Evolutionary conservation across 2,329 filamentous ascomycete genomes (phyloP).

Genomic region (Colletotrichum tabaci): DNA sequence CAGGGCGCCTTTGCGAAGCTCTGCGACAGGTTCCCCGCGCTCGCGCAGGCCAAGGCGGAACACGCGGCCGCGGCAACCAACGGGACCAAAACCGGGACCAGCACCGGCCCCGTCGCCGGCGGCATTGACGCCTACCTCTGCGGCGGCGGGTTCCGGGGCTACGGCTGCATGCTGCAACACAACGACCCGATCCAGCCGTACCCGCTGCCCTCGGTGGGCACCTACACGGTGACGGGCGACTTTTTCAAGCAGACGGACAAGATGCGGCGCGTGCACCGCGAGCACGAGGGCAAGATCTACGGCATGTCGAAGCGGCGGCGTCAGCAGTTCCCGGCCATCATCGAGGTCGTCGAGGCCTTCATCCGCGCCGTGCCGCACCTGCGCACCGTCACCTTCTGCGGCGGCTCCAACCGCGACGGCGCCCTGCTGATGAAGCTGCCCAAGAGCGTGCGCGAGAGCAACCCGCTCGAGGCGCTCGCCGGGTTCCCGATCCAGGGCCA

Average conservation of each 20-base stretch:
- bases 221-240: slow-evolving; percentile 76
- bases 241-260: slow-evolving; percentile 70
- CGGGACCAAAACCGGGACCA: slow-evolving; percentile 46
- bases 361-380: slow-evolving; percentile 79
- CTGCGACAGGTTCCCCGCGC: slow-evolving; percentile 63
- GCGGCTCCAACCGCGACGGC: slow-evolving; percentile 90
- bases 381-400: slow-evolving; percentile 84
- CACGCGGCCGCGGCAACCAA: slow-evolving; percentile 48
- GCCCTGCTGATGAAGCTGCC: slow-evolving; percentile 81
- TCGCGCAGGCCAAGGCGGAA: slow-evolving; percentile 55
- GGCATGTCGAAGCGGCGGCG: slow-evolving; percentile 86
- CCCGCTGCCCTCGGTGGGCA: slow-evolving; percentile 86
- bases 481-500: slow-evolving; percentile 25
- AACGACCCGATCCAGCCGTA: slow-evolving; percentile 81
- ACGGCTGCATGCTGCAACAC: slow-evolving; percentile 91
- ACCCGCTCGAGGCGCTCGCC: slow-evolving; percentile 71
- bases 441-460: slow-evolving; percentile 69
- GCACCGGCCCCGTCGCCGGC: slow-evolving; percentile 46
- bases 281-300: slow-evolving; percentile 72
- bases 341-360: slow-evolving; percentile 83
- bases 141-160: slow-evolving; percentile 91
- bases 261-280: slow-evolving; percentile 67
- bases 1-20: slow-evolving; percentile 71
- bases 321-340: slow-evolving; percentile 86
- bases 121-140: slow-evolving; percentile 85